A percentile compares a stretch with the other conserved stretches of the same genome.
phyloP scores from a whole-genome alignment of 768 basidiomycete species.

The Dioszegia hungarica region DNA sequence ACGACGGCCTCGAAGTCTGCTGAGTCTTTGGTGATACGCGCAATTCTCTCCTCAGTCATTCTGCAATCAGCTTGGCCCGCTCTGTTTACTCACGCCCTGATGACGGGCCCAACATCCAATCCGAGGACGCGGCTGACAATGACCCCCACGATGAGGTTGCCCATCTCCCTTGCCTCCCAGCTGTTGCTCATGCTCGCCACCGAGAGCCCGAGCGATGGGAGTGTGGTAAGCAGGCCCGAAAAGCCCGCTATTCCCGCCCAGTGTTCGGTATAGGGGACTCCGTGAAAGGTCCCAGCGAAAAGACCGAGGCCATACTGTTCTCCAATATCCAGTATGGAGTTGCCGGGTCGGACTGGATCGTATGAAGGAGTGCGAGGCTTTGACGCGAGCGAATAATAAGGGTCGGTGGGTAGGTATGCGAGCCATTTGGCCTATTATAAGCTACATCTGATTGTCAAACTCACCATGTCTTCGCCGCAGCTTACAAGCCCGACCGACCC shows the following conservation, averaged over 20 bases:
- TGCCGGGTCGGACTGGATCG: neutral
- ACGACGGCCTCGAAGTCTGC: neutral
- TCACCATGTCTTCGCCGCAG: neutral
- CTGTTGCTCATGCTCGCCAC: neutral
- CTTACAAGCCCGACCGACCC: neutral
- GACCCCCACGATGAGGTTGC: neutral
- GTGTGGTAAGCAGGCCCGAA: neutral
- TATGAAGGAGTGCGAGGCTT: neutral
- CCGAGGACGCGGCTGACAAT: neutral
- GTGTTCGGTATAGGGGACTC: neutral
- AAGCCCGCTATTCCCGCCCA: neutral
- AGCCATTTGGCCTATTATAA: neutral
- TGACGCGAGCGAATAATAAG: neutral
- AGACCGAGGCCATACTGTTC: constrained; percentile 1
- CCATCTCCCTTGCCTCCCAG: neutral
- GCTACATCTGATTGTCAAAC: neutral
- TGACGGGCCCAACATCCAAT: neutral
- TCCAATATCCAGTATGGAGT: neutral
- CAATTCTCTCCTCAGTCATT: too few species aligned
- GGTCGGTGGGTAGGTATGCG: constrained; percentile 1
- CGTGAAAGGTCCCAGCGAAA: neutral
- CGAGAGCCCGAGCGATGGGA: neutral
- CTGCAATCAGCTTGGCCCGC: too few species aligned
- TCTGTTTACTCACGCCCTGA: neutral
- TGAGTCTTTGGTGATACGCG: neutral